These are phyloP conservation scores for Neurospora sp. DNA, from an alignment of 495 filamentous ascomycete genomes.

Conservation along the genomic window DNA sequence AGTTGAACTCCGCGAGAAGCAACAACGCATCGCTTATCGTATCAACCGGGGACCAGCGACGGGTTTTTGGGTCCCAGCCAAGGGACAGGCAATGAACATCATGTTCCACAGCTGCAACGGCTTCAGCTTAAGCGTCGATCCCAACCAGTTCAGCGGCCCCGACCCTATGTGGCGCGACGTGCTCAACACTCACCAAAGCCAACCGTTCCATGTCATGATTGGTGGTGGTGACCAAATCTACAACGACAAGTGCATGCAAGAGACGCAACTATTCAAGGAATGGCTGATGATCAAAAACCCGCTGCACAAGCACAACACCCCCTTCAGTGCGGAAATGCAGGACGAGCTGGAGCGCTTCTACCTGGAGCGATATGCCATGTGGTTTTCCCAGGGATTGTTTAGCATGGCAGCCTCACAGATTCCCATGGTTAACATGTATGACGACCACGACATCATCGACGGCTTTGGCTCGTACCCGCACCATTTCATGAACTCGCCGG, in stretches of 20 bases:
- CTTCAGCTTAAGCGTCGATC: constrained; percentile 71
- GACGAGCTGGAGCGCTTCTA: constrained; percentile 81
- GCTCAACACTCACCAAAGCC: constrained; percentile 81
- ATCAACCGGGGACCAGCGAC: constrained; percentile 87
- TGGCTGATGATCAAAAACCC: constrained; percentile 79
- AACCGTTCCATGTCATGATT: constrained; percentile 96
- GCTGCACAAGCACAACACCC: constrained; percentile 60
- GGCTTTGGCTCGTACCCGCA: constrained; percentile 90
- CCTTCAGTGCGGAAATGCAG: constrained; percentile 67
- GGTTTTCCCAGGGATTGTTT: constrained; percentile 95
- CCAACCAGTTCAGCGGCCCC: constrained; percentile 72
- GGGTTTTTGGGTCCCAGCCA: constrained; percentile 89
- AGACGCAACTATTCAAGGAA: constrained; percentile 63
- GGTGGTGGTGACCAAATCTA: constrained; percentile 97
- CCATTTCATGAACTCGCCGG: constrained; percentile 81
- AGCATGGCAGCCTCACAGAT: constrained; percentile 88
- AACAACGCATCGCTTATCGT: constrained; percentile 84
- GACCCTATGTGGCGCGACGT: constrained; percentile 97
- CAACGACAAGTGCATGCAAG: constrained; percentile 69
- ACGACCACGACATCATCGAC: constrained; percentile 97
- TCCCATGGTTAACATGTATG: constrained; percentile 96
- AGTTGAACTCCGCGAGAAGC: constrained; percentile 64
- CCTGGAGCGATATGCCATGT: constrained; percentile 70
- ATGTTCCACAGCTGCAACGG: constrained; percentile 99
- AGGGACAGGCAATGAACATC: constrained; percentile 85